A percentile compares a stretch with the other conserved stretches of the same genome.
These are phyloP conservation scores for Didymella sp. DNA, from an alignment of 2,329 filamentous ascomycete species.

Conservation along the genomic window DNA sequence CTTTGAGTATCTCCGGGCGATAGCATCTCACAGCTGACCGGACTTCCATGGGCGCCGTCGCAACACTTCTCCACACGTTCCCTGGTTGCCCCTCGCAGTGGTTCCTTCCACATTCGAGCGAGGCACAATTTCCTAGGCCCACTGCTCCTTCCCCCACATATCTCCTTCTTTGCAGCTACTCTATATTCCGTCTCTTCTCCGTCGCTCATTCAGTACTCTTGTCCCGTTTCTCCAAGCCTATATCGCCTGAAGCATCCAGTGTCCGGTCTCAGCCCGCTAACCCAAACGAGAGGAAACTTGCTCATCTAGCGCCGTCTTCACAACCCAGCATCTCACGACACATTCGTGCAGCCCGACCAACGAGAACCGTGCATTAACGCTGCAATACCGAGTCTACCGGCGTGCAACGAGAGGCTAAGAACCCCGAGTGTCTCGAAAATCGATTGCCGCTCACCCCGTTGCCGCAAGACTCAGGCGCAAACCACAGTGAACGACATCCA, in stretches of 20 bases:
- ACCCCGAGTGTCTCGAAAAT: slow-evolving; percentile 20
- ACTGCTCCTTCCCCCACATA: neutral
- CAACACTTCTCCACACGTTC: slow-evolving; percentile 22
- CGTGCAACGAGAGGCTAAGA: slow-evolving; percentile 23
- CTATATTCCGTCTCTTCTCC: slow-evolving; percentile 3
- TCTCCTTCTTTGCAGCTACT: neutral
- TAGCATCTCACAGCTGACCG: slow-evolving; percentile 22
- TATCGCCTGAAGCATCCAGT: slow-evolving; percentile 21
- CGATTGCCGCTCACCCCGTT: slow-evolving; percentile 20
- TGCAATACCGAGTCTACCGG: slow-evolving; percentile 23
- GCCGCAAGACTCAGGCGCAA: slow-evolving; percentile 17
- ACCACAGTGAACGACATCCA: slow-evolving; percentile 17
- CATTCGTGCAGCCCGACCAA: slow-evolving; percentile 26
- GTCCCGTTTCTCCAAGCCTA: slow-evolving; percentile 14
- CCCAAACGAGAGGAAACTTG: slow-evolving; percentile 18
- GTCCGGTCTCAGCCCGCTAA: slow-evolving; percentile 24
- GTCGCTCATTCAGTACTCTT: slow-evolving; percentile 20
- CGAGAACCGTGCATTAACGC: slow-evolving; percentile 30
- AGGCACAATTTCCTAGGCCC: slow-evolving; percentile 10
- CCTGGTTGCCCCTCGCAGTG: slow-evolving; percentile 14
- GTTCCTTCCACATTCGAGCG: slow-evolving; percentile 22
- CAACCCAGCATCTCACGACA: slow-evolving; percentile 27
- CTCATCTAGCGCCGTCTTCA: slow-evolving; percentile 20
- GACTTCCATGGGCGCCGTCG: slow-evolving; percentile 17
- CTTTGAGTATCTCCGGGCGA: slow-evolving; percentile 5